Base-by-base conservation (phyloP, 306 rosid genomes). In the Medicago arabica region DNA sequence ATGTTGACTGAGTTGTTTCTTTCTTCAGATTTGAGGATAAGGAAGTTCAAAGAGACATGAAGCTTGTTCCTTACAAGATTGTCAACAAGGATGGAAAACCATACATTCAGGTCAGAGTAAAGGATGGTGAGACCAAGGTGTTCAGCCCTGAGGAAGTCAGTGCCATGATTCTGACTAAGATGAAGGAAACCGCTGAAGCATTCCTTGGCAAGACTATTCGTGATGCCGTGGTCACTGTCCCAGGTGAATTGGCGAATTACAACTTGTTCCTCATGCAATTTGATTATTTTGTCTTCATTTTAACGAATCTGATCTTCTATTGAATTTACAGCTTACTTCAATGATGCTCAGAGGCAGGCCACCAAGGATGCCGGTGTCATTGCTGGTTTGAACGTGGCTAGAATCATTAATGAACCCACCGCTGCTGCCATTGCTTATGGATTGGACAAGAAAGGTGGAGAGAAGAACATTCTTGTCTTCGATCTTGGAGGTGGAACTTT, bases 291-390 rank as follows among this genome's bases (percentile, higher is more conserved):
- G 23, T 12, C 15, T 60, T 21, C n/a, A 23, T 16, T 49, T 64
- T 64, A 67, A 28, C 11, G 71, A 46, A 18, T 68, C 43, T 4
- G 28, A 3, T 28, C 68, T 54, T 75, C 5, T 19, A 25, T 80
- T 60, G 46, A 79, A 17, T 84, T 13, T 60, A 15, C 89, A 94
- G 98, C 99, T 46, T 96, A 96, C 87, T 96, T 96, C 80, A 96
- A 96, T 61, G 99, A 96, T 81, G 99, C 99, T 77, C 99, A 96
- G 88, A 90, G 99, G 86, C 98, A 96, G 83, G 99, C 98, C 73
- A 96, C 99, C 83, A 96, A 96, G 96, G 99, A 96, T 82, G 99
- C 99, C 0, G 98, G 99, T 75, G 82, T 88, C 66, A 96, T 92
- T 71, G 93, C 98, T 6, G 99, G 99, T 43, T 82, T 96, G n/a